Evolutionary conservation across 768 basidiomycete species (phyloP).

Genomic region (Neoboletus subvelutipes): DNA sequence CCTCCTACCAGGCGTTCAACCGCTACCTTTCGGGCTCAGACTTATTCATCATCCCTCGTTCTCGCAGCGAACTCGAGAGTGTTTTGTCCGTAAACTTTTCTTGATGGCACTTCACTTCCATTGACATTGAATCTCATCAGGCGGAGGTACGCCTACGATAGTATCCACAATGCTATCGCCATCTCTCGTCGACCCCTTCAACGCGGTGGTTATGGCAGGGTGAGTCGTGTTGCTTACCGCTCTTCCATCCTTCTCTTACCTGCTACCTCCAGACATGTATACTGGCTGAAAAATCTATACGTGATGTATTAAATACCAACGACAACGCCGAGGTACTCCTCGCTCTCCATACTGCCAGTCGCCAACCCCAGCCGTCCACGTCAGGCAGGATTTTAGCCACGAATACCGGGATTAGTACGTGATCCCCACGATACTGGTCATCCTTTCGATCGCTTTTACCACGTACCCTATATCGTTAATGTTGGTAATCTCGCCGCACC

Average conservation of each 20-base stretch:
- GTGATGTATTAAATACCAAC: constrained; percentile 62
- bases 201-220: constrained; percentile 53
- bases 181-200: constrained; percentile 63
- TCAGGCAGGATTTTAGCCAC: constrained; percentile 16
- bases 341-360: constrained; percentile 50
- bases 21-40: constrained; percentile 72
- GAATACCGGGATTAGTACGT: constrained; percentile 25
- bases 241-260: background rate
- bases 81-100: constrained; percentile 52
- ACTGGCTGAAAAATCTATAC: constrained; percentile 69
- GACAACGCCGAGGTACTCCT: constrained; percentile 69
- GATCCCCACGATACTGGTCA: constrained; percentile 6
- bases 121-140: constrained; percentile 36
- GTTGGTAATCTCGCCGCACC: constrained; percentile 1
- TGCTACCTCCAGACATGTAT: constrained; percentile 55
- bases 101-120: background rate
- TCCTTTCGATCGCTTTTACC: background rate
- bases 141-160: constrained; percentile 73
- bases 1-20: constrained; percentile 78
- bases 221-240: constrained; percentile 28
- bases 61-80: constrained; percentile 64
- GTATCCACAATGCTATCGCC: constrained; percentile 79
- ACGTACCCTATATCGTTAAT: constrained; percentile 2
- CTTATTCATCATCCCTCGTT: constrained; percentile 67
- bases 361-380: constrained; percentile 11